phyloP scores from a whole-genome alignment of 2,329 filamentous ascomycete genomes.

The Xylaria digitata region DNA sequence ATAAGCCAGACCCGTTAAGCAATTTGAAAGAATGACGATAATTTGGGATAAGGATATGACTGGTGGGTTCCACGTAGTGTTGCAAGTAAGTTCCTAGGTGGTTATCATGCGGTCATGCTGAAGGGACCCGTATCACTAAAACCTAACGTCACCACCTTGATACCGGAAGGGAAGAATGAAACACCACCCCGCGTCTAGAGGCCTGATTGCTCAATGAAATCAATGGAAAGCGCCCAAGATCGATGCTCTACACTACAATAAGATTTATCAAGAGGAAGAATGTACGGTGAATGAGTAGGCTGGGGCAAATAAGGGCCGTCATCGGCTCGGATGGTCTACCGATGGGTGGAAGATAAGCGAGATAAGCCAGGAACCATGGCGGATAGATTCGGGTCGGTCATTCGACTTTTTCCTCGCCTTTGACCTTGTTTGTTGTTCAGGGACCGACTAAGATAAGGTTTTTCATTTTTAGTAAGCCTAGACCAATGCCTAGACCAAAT shows the following conservation, averaged over 20 bases:
- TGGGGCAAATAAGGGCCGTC: slow-evolving; percentile 31
- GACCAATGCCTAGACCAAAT: too few relatives aligned
- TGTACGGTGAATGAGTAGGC: slow-evolving; percentile 22
- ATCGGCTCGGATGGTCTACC: slow-evolving; percentile 29
- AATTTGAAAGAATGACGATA: background rate
- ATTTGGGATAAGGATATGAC: slow-evolving; percentile 3
- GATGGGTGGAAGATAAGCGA: slow-evolving; percentile 24
- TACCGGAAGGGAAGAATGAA: slow-evolving; percentile 7
- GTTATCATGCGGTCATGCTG: slow-evolving; percentile 32
- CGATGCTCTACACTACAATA: slow-evolving; percentile 5
- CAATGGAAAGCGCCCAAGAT: slow-evolving; percentile 4
- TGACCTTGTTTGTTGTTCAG: slow-evolving; percentile 7
- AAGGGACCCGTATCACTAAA: slow-evolving; percentile 16
- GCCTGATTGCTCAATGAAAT: slow-evolving; percentile 1
- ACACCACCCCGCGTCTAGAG: background rate
- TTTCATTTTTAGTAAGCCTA: slow-evolving; percentile 19
- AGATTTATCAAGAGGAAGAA: slow-evolving; percentile 14
- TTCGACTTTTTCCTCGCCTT: background rate
- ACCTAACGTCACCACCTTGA: background rate
- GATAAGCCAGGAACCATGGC: slow-evolving; percentile 33
- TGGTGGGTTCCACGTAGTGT: slow-evolving; percentile 6
- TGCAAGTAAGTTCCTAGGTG: background rate
- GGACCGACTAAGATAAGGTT: slow-evolving; percentile 21
- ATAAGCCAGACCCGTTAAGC: slow-evolving; percentile 3
- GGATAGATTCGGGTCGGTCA: slow-evolving; percentile 6